A percentile compares a stretch with the other conserved stretches of the same genome.
These are phyloP conservation scores for Wickerhamiella alocasiicola DNA, from an alignment of 805 yeast species.

Conservation along the genomic window DNA sequence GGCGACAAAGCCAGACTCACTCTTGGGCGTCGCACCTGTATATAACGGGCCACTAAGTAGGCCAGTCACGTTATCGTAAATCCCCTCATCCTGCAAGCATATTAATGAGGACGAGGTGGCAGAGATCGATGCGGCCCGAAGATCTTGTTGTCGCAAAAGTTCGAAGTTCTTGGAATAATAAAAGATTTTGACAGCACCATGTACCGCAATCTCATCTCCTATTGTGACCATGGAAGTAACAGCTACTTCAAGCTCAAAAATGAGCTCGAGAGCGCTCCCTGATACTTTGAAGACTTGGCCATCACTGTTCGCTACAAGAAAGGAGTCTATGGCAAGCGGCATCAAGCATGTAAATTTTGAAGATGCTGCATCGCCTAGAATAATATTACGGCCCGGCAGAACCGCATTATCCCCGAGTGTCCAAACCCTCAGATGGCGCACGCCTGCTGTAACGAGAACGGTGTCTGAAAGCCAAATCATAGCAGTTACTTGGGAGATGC, in stretches of 20 bases:
- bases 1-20: neutral
- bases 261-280: neutral
- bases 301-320: slow-evolving; percentile 15
- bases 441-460: slow-evolving; percentile 43
- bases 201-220: neutral
- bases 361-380: slow-evolving; percentile 39
- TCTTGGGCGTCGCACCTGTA: neutral
- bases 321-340: slow-evolving; percentile 25
- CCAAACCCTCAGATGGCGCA: slow-evolving; percentile 55
- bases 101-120: neutral
- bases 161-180: neutral
- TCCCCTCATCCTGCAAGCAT: neutral
- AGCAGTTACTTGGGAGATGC: slow-evolving; percentile 46
- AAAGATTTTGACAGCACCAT: neutral
- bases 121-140: neutral
- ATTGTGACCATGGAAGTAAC: neutral
- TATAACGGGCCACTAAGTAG: neutral
- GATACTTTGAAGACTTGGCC: slow-evolving; percentile 13
- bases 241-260: neutral
- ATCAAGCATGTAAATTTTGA: slow-evolving; percentile 37
- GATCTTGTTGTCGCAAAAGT: neutral
- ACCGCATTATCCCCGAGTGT: slow-evolving; percentile 28
- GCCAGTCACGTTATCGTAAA: neutral
- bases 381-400: slow-evolving; percentile 47
- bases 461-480: slow-evolving; percentile 42